Percentiles rank a stretch among this genome's conserved stretches.
Conservation (phyloP, 2,329 filamentous ascomycete genomes). For the Westerdykella sp. region DNA sequence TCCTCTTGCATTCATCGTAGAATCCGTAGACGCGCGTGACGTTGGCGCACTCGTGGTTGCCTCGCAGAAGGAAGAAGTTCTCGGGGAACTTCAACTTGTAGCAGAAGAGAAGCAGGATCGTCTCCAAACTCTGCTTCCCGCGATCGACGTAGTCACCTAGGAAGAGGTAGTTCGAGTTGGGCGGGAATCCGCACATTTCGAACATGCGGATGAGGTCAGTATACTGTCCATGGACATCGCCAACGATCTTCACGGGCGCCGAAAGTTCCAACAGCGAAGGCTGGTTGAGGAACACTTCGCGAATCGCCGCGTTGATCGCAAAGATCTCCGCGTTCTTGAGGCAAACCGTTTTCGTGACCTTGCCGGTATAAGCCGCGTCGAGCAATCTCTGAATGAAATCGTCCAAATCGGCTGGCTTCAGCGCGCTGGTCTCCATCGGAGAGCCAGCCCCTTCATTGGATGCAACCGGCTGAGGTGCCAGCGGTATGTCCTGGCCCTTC, state of each 20-base stretch:
- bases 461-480: constrained; percentile 48
- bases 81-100: constrained; percentile 94
- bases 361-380: constrained; percentile 91
- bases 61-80: constrained; percentile 92
- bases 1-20: constrained; percentile 95
- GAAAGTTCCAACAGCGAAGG: constrained; percentile 87
- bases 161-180: constrained; percentile 86
- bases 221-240: constrained; percentile 94
- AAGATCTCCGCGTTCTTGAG: constrained; percentile 96
- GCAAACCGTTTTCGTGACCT: constrained; percentile 95
- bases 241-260: constrained; percentile 95
- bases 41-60: constrained; percentile 95
- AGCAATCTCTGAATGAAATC: constrained; percentile 94
- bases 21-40: constrained; percentile 95
- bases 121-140: constrained; percentile 92
- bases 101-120: constrained; percentile 83
- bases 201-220: constrained; percentile 95
- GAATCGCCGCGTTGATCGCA: constrained; percentile 81
- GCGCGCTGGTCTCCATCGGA: constrained; percentile 75
- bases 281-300: constrained; percentile 85
- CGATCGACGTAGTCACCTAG: constrained; percentile 94
- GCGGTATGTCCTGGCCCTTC: constrained; percentile 63
- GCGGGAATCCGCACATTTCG: constrained; percentile 97
- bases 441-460: constrained; percentile 48
- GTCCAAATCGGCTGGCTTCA: constrained; percentile 90